Base-by-base conservation (phyloP, 148 eudicot species). In the Persicaria tinctoria region DNA sequence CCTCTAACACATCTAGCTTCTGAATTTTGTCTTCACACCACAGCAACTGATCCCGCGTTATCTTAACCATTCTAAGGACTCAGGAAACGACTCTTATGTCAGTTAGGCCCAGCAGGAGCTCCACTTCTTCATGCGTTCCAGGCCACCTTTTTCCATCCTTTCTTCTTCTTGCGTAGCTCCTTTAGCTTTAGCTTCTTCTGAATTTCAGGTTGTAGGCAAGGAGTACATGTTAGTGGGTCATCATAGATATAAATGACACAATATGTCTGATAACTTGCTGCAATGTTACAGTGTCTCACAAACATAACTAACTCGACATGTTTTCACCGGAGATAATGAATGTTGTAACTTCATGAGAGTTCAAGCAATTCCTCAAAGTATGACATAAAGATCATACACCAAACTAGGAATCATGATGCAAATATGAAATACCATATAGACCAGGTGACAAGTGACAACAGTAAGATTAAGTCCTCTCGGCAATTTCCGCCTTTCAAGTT, bases 11-110 rank as follows among this genome's bases (percentile, higher is more conserved):
- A 57, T 77, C 79, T 12, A 95, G 83, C 77, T 90, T 95, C 80
- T 82, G 83, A 89, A 89, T 84, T 85, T 95, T 95, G 60, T 90
- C 97, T 85, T 92, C 97, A 41, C 97, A 92, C 99, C 99, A 95
- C 70, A 90, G 86, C 56, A 95, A 73, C 68, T 95, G 97, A 17
- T 95, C 97, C 72, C 86, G 87, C 53, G 89, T 92, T 76, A 95
- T 85, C 75, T 76, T 86, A 51, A 45, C 79, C 96, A 89, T 89
- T 72, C 89, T 79, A 17, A 95, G 62, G 38, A 87, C 97, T 78
- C 97, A 82, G 5, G 84, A 80, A 23, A 90, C 74, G 11, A 95
- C 84, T 84, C 88, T 90, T 46, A 83, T 83, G 78, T 95, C 97
- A 44, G 89, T 83, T 5, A 89, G 91, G 71, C 89, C 87, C 49